Evolutionary conservation across 495 filamentous ascomycete genomes (phyloP), one percentile per base, ranked within the genome.

Genomic region (Penicillium chermesinum): DNA sequence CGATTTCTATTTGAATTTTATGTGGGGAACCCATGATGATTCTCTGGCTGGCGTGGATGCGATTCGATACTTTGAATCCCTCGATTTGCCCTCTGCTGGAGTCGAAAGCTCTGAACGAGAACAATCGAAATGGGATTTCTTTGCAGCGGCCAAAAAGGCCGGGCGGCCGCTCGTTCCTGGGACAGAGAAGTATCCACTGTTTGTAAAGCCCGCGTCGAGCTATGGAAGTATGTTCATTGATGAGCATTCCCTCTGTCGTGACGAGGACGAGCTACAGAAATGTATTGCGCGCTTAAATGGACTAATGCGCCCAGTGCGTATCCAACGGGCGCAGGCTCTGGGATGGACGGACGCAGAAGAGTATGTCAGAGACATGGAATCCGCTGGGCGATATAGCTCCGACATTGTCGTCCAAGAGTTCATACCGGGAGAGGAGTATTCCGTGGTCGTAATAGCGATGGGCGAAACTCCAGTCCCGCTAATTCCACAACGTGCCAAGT

Each of bases 1-100:
- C 22, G 52, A 55, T 10, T 55, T 55, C 19, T 55, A 55, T 38
- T 22, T 55, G 1, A 50, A 55, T 17, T 48, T 55, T n/a, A 21
- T 55, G n/a, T 55, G 52, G 52, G 52, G 52, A 1, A 55, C 52
- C 19, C 39, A 41, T 4, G 52, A 55, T 18, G 52, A 55, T 38
- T 40, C 41, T 1, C 27, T 55, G 2, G 52, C 52, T 4, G 47
- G 52, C 12, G 41, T 55, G 9, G 35, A 55, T 22, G 52, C 52
- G 0, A 50, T 30, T 38, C 52, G 22, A 39, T 55, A 55, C 19
- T 50, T 55, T 13, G 52, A 55, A 33, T 55, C 52, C 1, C 38
- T 55, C 34, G 38, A 41, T 4, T 17, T 55, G 1, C 52, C 49
- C 20, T 39, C 14, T 22, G 49, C 49, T 3, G 49, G 49, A 10